A percentile compares a stretch with the other conserved stretches of the same genome.
Conservation (phyloP, 495 filamentous ascomycete species). For the Penicillium verhagenii region DNA sequence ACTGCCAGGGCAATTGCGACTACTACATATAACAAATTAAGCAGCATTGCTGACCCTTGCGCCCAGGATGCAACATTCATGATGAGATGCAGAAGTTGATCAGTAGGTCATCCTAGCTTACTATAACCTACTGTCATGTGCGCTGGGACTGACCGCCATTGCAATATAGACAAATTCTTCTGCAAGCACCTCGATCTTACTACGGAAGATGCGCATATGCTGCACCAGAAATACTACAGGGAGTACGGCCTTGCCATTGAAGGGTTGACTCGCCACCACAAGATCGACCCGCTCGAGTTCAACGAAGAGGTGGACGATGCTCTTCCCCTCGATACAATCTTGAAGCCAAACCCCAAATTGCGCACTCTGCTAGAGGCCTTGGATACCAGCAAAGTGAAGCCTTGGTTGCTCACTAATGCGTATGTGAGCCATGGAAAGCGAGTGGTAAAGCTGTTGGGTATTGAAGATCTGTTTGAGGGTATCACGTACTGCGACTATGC, state of each 20-base stretch:
- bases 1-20: background rate
- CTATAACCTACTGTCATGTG: background rate
- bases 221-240: constrained; percentile 90
- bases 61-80: constrained; percentile 63
- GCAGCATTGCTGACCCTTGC: constrained; percentile 10
- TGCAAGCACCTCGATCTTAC: constrained; percentile 70
- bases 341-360: constrained; percentile 72
- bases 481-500: constrained; percentile 91
- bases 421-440: constrained; percentile 83
- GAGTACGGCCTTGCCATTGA: constrained; percentile 97
- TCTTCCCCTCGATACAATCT: constrained; percentile 78
- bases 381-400: constrained; percentile 72
- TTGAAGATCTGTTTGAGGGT: constrained; percentile 90
- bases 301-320: constrained; percentile 95
- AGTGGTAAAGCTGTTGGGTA: constrained; percentile 74
- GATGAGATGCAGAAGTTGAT: constrained; percentile 73
- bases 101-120: constrained; percentile 29
- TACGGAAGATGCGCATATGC: constrained; percentile 68
- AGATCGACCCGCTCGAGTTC: constrained; percentile 93
- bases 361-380: constrained; percentile 75
- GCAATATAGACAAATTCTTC: constrained; percentile 68
- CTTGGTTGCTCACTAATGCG: constrained; percentile 96
- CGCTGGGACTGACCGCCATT: background rate
- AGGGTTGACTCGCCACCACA: constrained; percentile 88
- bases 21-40: background rate